Base-by-base conservation (phyloP, 2,329 filamentous ascomycete species). In the Botrytis cinerea region DNA sequence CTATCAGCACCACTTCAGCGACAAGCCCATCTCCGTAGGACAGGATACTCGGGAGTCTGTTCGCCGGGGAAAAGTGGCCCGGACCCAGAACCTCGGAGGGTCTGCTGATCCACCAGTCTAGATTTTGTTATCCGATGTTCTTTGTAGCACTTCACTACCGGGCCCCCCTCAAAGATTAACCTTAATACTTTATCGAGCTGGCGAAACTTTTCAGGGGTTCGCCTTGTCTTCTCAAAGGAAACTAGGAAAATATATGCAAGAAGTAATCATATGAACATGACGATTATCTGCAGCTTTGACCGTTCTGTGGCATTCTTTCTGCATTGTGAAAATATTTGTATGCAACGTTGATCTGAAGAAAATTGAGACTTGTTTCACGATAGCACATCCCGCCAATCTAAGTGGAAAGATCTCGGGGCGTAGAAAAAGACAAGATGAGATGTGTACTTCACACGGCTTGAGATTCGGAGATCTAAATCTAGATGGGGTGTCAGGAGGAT, bases 341-440 rank as follows among this genome's bases (percentile, higher is more conserved):
- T 72, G 70, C 48, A 67, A 72, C 70, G 48, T 67, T 72, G 51
- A 72, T 67, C 48, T 38, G 46, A 46, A 67, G 28, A 64, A 69
- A 46, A 20, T 57, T 43, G 48, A 67, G 48, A 59, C 70, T 67
- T 67, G 61, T 72, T 43, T 46, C 51, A 20, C 60, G 25, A 59
- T 28, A 40, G 51, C 10, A 46, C 28, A 43, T 18, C 38, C 61
- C 38, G 25, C 38, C 20, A 40, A 28, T 32, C 61, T 57, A 22
- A 14, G 22, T 71, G 70, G n/a, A 40, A 16, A 38, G 32, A 35
- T 35, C 43, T 10, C 16, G 35, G 40, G 43, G 14, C 43, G 48
- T 38, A 46, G n/a, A 57, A 46, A 72, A 20, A 54, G 61, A 35
- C 35, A 54, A 54, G 45, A 51, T 57, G 63, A 54, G 45, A 51